Conservation (phyloP, 768 basidiomycete genomes). For the Obba rivulosa region DNA sequence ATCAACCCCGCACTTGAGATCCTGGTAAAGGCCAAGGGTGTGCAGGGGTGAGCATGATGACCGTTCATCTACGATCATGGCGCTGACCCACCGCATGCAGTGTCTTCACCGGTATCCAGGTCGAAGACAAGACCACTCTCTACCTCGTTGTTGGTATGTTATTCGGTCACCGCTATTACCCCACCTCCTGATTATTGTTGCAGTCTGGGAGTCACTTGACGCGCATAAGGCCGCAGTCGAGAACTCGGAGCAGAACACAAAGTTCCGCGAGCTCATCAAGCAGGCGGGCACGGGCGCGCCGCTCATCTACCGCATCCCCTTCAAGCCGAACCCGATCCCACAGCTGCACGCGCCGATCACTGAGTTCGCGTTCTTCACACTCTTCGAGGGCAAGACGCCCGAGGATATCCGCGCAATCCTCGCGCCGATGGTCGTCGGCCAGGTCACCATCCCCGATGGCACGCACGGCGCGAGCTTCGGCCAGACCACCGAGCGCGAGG, state of each 20-base stretch:
- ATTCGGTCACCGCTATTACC: background rate
- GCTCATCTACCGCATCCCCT: conserved; percentile 2
- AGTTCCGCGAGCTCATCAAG: background rate
- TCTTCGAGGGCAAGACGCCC: background rate
- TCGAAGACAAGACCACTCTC: conserved; percentile 1
- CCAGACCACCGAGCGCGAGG: background rate
- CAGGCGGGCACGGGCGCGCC: background rate
- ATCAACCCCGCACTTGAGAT: background rate
- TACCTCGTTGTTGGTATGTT: background rate
- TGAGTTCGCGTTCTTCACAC: background rate
- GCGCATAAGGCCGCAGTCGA: background rate
- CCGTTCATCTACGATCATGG: background rate
- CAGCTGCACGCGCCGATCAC: background rate
- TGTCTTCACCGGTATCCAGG: background rate
- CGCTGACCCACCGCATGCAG: background rate
- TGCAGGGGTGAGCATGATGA: background rate
- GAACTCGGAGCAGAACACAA: background rate
- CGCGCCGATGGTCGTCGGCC: background rate
- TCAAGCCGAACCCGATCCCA: background rate
- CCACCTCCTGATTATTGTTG: too few relatives aligned
- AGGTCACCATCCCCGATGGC: background rate
- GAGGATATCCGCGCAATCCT: background rate
- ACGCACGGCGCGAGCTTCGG: conserved; percentile 1
- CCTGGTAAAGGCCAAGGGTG: background rate
- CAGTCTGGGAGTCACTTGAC: conserved; percentile 2